Evolutionary conservation across 805 yeast genomes (phyloP).

Genomic region (Candida glaebosa): DNA sequence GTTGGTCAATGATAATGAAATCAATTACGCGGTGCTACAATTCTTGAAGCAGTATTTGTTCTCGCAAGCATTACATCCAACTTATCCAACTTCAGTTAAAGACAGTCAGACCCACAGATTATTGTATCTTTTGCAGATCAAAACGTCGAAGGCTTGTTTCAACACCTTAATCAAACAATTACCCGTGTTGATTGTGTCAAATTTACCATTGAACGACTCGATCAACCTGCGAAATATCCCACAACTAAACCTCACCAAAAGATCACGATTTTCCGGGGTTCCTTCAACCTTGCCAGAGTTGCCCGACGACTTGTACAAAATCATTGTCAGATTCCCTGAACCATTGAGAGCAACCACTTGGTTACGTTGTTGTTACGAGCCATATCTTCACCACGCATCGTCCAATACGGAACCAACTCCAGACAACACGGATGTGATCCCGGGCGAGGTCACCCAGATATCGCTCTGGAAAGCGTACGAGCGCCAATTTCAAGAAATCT

Average conservation of each 20-base stretch:
- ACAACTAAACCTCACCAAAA: constrained; percentile 41
- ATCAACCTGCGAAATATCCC: constrained; percentile 18
- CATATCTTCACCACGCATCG: constrained; percentile 31
- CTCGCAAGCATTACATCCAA: constrained; percentile 49
- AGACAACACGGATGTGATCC: constrained; percentile 18
- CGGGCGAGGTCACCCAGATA: constrained; percentile 90
- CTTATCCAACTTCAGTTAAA: constrained; percentile 22
- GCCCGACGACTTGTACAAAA: constrained; percentile 51
- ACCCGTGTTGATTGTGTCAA: constrained; percentile 50
- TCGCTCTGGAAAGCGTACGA: constrained; percentile 96
- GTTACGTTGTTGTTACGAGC: constrained; percentile 90
- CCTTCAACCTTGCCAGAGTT: constrained; percentile 67
- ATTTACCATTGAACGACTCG: constrained; percentile 33
- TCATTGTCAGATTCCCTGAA: constrained; percentile 66
- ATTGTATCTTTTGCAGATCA: constrained; percentile 51
- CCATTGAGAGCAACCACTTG: constrained; percentile 91
- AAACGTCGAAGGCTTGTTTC: constrained; percentile 45
- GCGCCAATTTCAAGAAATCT: constrained; percentile 68
- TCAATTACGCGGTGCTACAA: constrained; percentile 70
- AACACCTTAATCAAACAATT: constrained; percentile 55
- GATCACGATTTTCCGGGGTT: constrained; percentile 45
- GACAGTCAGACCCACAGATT: constrained; percentile 34
- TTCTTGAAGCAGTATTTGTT: constrained; percentile 76
- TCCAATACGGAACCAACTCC: constrained; percentile 7
- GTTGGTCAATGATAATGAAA: constrained; percentile 66